Evolutionary conservation across 169 alveolate species (phyloP).

Genomic region (Plasmodium vivax): DNA sequence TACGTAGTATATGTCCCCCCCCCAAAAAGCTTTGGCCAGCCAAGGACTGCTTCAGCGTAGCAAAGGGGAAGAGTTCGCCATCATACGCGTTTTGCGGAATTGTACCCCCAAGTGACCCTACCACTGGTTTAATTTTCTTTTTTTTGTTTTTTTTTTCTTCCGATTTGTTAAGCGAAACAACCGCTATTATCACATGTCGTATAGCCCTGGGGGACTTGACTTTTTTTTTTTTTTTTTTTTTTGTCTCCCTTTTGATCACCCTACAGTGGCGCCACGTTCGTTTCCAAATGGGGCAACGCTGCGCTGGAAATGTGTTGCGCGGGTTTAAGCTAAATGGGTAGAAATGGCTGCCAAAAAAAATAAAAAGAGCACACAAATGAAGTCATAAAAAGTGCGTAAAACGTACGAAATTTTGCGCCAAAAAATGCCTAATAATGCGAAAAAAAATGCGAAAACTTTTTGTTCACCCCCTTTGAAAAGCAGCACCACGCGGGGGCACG

Average conservation of each 20-base stretch:
- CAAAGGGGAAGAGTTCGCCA: neutral
- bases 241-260: slow-evolving; percentile 55
- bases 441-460: neutral
- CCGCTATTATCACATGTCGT: neutral
- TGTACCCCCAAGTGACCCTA: neutral
- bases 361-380: neutral
- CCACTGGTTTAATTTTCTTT: neutral
- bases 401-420: neutral
- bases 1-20: neutral
- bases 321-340: neutral
- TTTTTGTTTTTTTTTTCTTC: neutral
- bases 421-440: neutral
- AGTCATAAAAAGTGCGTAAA: too few species aligned
- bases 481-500: neutral
- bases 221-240: slow-evolving; percentile 1
- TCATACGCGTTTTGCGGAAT: neutral
- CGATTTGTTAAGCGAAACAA: neutral
- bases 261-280: neutral
- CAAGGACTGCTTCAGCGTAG: neutral
- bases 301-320: neutral
- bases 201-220: neutral
- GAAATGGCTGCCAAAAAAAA: neutral
- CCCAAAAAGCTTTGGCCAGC: neutral
- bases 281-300: neutral
- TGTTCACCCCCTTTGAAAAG: neutral